Evolutionary conservation across 495 filamentous ascomycete genomes (phyloP), one percentile per base, ranked within the genome.

Genomic region (Daldinia childiae): DNA sequence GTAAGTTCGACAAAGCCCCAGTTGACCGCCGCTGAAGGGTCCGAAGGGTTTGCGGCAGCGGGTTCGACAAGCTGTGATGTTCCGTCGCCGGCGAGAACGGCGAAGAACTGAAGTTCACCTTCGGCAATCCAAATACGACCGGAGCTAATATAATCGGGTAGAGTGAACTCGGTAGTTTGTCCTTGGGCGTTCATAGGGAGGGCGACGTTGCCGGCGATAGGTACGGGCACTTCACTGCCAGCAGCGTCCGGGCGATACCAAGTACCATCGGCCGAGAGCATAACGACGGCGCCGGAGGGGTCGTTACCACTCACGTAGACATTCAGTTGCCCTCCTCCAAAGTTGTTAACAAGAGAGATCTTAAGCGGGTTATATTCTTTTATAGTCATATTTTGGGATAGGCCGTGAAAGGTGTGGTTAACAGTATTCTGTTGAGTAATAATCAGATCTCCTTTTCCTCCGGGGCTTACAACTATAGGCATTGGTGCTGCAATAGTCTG

Each of bases 1-100:
- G 80, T 81, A 15, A 85, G 75, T 64, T 85, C 83, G 61, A 83
- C 78, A 50, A 84, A 85, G 41, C 83, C 82, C 82, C 81, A 85
- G 70, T 80, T 81, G 32, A 82, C 58, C 6, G 45, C 78, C 4
- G 80, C 73, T 7, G 74, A 82, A 26, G 83, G 82, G 51, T 85
- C 83, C 3, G 58, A 66, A 8, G 81, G 79, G 75, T 84, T 84
- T 17, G 73, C 73, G 30, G 76, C 73, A 0, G 83, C 78, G 6
- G 82, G 83, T 67, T 84, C 78, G 58, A 83, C 80, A 4, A 84
- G 72, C 19, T 56, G 62, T 0, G 76, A 68, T 6, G 56, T 69
- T 26, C 79, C 81, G 24, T 75, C 63, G 4, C 36, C 72, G 27
- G 52, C 58, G 8, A 45, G 57, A n/a, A 83, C 75, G 11, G 78